phyloP scores from a whole-genome alignment of 2,329 filamentous ascomycete genomes.

The Neocucurbitaria cava region DNA sequence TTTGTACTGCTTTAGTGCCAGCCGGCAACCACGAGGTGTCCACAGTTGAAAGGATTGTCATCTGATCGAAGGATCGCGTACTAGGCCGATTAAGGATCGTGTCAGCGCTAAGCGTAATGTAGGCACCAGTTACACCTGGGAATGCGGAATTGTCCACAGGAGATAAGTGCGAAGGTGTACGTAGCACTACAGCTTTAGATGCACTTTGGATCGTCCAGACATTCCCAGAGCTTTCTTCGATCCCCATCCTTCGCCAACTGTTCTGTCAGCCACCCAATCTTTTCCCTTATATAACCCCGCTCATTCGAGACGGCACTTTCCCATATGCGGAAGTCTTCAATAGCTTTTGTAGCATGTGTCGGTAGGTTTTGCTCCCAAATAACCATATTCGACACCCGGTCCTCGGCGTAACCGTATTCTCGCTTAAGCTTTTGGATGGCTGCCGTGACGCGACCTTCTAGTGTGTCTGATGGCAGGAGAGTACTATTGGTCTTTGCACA shows the following conservation, averaged over 20 bases:
- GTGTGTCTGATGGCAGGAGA: conserved; percentile 2
- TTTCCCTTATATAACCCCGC: neutral
- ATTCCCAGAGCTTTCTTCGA: neutral
- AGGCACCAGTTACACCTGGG: neutral
- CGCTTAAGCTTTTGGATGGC: neutral
- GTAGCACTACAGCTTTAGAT: neutral
- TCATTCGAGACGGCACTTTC: neutral
- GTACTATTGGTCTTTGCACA: conserved; percentile 3
- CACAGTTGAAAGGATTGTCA: neutral
- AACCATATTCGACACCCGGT: neutral
- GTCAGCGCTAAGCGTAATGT: neutral
- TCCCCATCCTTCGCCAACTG: neutral
- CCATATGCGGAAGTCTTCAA: neutral
- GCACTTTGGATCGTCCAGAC: neutral
- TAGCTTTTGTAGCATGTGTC: neutral
- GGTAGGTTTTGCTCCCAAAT: neutral
- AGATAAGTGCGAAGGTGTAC: neutral
- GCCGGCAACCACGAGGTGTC: too few species aligned
- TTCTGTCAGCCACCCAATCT: conserved; percentile 1
- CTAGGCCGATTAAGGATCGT: neutral
- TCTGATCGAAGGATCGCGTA: neutral
- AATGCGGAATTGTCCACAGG: too few species aligned
- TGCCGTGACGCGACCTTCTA: conserved; percentile 1
- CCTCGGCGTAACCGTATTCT: neutral
- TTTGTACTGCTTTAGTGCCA: neutral